A percentile compares a stretch with the other conserved stretches of the same genome.
phyloP scores from a whole-genome alignment of 176 grass and related monocot genomes.

The Dendrocalamus sinicus region DNA sequence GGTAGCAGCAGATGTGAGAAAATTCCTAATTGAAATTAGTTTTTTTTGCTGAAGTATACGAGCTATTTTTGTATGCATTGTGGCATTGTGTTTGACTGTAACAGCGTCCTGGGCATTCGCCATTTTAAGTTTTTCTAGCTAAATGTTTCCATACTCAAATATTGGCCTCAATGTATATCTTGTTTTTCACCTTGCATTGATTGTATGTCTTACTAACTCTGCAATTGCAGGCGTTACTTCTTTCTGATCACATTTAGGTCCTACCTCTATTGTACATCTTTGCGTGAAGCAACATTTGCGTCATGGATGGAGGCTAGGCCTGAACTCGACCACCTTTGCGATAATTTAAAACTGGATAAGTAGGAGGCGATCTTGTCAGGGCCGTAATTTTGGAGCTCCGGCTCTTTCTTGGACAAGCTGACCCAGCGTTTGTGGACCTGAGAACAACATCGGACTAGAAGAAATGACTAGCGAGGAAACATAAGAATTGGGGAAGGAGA shows the following conservation, averaged over 20 bases:
- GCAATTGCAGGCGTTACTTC: slow-evolving; percentile 83
- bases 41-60: neutral
- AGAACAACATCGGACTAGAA: slow-evolving; percentile 9
- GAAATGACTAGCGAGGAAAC: neutral
- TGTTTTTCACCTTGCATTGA: neutral
- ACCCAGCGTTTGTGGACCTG: neutral
- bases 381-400: slow-evolving; percentile 12
- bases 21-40: neutral
- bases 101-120: slow-evolving; percentile 9
- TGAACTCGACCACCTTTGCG: slow-evolving; percentile 94
- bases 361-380: slow-evolving; percentile 43
- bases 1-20: neutral
- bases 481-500: neutral
- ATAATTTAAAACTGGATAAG: slow-evolving; percentile 87
- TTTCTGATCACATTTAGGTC: slow-evolving; percentile 92
- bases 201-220: slow-evolving; percentile 24
- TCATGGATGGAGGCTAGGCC: slow-evolving; percentile 93
- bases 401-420: slow-evolving; percentile 7
- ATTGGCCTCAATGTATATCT: neutral
- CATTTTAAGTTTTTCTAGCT: slow-evolving; percentile 26
- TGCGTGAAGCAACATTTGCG: slow-evolving; percentile 61
- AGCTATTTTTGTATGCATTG: slow-evolving; percentile 11
- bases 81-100: neutral
- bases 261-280: slow-evolving; percentile 74
- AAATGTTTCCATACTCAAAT: neutral